phyloP scores from a whole-genome alignment of 768 basidiomycete genomes.

The Paxillus rubicundulus region DNA sequence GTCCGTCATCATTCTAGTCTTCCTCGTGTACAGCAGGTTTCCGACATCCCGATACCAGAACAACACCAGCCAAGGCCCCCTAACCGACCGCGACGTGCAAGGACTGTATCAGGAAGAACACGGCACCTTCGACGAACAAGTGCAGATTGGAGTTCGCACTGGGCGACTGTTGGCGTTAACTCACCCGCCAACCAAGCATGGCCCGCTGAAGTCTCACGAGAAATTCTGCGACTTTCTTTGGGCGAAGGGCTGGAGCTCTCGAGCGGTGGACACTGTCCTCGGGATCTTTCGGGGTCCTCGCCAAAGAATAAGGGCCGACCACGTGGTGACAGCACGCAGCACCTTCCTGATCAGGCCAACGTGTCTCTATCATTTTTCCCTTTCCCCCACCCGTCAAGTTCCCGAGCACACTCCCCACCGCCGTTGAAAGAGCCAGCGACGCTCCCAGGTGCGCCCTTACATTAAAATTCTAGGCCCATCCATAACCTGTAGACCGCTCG shows the following conservation, averaged over 20 bases:
- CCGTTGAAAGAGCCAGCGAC: conserved; percentile 24
- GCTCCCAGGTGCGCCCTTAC: conserved; percentile 18
- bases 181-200: conserved; percentile 40
- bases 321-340: conserved; percentile 21
- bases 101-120: conserved; percentile 36
- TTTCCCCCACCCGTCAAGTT: conserved; percentile 22
- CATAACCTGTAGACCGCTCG: background rate
- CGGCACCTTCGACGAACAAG: conserved; percentile 46
- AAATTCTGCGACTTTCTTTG: conserved; percentile 52
- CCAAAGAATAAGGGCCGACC: conserved; percentile 6
- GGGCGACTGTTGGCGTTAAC: conserved; percentile 39
- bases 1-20: conserved; percentile 29
- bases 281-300: conserved; percentile 23
- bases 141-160: conserved; percentile 55
- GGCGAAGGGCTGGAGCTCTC: conserved; percentile 19
- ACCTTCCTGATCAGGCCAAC: conserved; percentile 19
- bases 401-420: conserved; percentile 16
- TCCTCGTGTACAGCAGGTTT: conserved; percentile 25
- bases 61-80: conserved; percentile 3
- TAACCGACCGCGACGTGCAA: conserved; percentile 17
- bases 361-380: conserved; percentile 29
- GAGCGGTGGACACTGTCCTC: conserved; percentile 7
- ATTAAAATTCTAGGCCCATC: background rate
- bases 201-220: conserved; percentile 58
- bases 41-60: conserved; percentile 10